Percentiles rank a stretch among this genome's conserved stretches.
phyloP scores from a whole-genome alignment of 1,139 yeast species.

The Spathaspora sp. region DNA sequence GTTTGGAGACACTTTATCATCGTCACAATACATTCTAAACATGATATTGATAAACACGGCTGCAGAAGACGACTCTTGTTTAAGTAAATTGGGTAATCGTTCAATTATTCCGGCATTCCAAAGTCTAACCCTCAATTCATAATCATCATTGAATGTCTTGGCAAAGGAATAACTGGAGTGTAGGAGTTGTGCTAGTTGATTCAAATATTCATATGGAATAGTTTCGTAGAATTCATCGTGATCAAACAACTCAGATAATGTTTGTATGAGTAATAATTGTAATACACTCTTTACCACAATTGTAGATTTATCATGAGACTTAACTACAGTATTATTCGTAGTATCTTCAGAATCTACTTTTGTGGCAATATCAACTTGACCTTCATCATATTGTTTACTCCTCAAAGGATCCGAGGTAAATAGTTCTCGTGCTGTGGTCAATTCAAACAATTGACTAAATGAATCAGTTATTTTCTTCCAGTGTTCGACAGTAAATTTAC shows the following conservation, averaged over 20 bases:
- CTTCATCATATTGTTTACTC: constrained; percentile 11
- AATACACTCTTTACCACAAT: constrained; percentile 92
- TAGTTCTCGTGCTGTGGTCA: constrained; percentile 84
- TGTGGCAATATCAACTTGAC: constrained; percentile 9
- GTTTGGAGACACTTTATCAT: constrained; percentile 40
- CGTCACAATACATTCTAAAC: constrained; percentile 79
- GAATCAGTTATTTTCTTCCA: constrained; percentile 74
- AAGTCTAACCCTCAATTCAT: constrained; percentile 77
- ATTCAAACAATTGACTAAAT: constrained; percentile 66
- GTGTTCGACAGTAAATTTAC: constrained; percentile 60
- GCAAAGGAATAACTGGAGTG: constrained; percentile 79
- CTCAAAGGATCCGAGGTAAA: constrained; percentile 68
- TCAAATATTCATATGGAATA: constrained; percentile 65
- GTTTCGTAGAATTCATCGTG: constrained; percentile 66
- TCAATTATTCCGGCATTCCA: constrained; percentile 94
- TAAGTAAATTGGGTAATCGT: constrained; percentile 84
- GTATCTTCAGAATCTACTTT: constrained; percentile 1
- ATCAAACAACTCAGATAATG: constrained; percentile 75
- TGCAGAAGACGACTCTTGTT: constrained; percentile 89
- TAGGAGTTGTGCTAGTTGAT: constrained; percentile 59
- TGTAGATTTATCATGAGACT: constrained; percentile 60
- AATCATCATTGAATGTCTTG: constrained; percentile 82
- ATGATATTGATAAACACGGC: constrained; percentile 81
- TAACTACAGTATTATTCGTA: constrained; percentile 19
- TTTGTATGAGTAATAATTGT: constrained; percentile 85